Percentiles rank a stretch among this genome's conserved stretches.
Evolutionary conservation across 1,284 basidiomycete species (phyloP).

Genomic region (Ceratobasidium sp.): DNA sequence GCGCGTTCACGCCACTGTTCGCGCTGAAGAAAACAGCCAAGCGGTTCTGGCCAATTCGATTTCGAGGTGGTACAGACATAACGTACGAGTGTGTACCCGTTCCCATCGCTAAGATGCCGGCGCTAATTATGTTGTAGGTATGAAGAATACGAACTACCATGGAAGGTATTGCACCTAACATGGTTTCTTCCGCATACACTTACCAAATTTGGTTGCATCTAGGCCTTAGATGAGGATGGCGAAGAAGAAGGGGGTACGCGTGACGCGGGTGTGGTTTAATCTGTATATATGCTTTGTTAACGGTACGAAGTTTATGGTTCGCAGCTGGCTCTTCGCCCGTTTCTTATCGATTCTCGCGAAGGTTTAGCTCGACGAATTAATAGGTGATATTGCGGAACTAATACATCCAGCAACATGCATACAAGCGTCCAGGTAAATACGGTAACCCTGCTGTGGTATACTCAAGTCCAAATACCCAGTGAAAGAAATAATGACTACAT

Average conservation of each 20-base stretch:
- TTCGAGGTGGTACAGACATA: too few species aligned
- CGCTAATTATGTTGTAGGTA: not conserved
- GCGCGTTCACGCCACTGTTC: slow-evolving; percentile 22
- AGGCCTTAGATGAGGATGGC: slow-evolving; percentile 36
- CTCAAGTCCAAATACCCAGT: not conserved
- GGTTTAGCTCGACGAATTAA: too few species aligned
- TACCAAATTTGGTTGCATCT: not conserved
- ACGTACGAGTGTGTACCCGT: not conserved
- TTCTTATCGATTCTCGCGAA: too few species aligned
- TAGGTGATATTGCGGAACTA: too few species aligned
- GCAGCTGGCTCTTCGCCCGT: not conserved
- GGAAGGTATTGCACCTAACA: slow-evolving; percentile 6
- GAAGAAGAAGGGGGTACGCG: slow-evolving; percentile 7
- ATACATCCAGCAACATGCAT: too few species aligned
- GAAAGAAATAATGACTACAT: not conserved
- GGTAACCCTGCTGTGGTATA: too few species aligned
- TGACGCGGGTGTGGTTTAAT: not conserved
- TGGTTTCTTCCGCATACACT: not conserved
- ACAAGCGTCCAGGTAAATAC: too few species aligned
- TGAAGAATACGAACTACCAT: slow-evolving; percentile 27
- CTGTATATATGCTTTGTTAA: not conserved
- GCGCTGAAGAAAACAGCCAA: not conserved
- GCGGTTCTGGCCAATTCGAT: not conserved
- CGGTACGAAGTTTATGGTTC: not conserved
- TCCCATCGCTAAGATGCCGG: not conserved